Evolutionary conservation across 129 eudicot genomes (phyloP).

Genomic region (Flaveria robusta): DNA sequence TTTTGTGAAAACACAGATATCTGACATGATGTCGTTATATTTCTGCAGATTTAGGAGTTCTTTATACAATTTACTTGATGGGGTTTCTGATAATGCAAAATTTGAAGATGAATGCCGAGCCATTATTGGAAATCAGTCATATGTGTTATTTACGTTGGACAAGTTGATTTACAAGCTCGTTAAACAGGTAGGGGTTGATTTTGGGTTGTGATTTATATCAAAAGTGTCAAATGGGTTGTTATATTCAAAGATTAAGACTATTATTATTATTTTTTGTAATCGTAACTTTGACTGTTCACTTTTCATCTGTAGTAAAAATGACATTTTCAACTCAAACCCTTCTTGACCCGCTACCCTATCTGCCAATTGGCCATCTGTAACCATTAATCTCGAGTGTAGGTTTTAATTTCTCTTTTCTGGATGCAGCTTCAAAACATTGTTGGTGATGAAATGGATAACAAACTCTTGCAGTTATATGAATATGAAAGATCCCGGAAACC

Average conservation of each 20-base stretch:
- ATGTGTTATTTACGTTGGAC: conserved; percentile 91
- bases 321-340: background rate
- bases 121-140: conserved; percentile 89
- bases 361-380: background rate
- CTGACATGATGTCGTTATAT: conserved; percentile 8
- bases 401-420: conserved; percentile 18
- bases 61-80: conserved; percentile 81
- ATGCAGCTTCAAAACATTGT: conserved; percentile 90
- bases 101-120: conserved; percentile 97
- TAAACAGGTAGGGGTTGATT: conserved; percentile 64
- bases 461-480: conserved; percentile 80
- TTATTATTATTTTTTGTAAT: background rate
- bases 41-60: conserved; percentile 81
- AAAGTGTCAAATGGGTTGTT: background rate
- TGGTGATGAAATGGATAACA: conserved; percentile 79
- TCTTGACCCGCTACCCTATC: background rate
- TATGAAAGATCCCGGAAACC: conserved; percentile 81
- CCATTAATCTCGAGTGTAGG: background rate
- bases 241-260: too few relatives aligned
- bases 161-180: conserved; percentile 89
- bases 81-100: conserved; percentile 80
- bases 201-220: background rate
- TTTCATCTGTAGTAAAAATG: background rate
- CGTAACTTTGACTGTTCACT: background rate
- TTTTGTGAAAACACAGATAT: conserved; percentile 12